phyloP scores from a whole-genome alignment of 108 stramenopile species.

The Nannochloropsis granulata region DNA sequence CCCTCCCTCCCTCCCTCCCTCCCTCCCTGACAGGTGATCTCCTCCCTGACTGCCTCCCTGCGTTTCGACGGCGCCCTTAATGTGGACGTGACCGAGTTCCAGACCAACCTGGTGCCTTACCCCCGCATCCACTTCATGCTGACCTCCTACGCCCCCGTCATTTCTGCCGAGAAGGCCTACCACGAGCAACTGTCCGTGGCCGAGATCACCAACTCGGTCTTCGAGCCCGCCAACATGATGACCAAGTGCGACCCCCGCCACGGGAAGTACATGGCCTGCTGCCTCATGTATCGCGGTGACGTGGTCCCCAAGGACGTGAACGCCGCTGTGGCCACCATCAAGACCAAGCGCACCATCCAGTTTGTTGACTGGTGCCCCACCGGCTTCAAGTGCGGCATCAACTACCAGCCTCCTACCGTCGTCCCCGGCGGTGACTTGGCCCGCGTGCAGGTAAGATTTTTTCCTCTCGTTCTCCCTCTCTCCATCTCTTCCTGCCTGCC shows the following conservation, averaged over 20 bases:
- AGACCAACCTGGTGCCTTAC: slow-evolving; percentile 64
- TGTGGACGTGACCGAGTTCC: slow-evolving; percentile 61
- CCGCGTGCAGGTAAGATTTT: slow-evolving; percentile 50
- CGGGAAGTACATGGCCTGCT: slow-evolving; percentile 99
- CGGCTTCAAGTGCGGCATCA: slow-evolving; percentile 97
- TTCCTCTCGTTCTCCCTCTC: too few relatives aligned
- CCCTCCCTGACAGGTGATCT: slow-evolving; percentile 29
- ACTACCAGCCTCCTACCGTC: slow-evolving; percentile 88
- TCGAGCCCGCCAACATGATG: slow-evolving; percentile 53
- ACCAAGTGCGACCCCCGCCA: slow-evolving; percentile 62
- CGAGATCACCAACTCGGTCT: slow-evolving; percentile 57
- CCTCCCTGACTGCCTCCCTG: slow-evolving; percentile 55
- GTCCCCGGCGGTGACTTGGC: slow-evolving; percentile 54
- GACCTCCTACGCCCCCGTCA: slow-evolving; percentile 53
- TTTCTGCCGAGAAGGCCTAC: slow-evolving; percentile 60
- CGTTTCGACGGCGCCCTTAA: slow-evolving; percentile 60
- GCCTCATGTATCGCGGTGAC: slow-evolving; percentile 62
- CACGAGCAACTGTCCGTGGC: slow-evolving; percentile 56
- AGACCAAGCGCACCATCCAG: slow-evolving; percentile 63
- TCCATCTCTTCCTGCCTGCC: too few relatives aligned
- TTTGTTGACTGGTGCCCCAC: slow-evolving; percentile 67
- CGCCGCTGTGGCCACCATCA: slow-evolving; percentile 58
- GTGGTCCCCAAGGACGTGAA: slow-evolving; percentile 60
- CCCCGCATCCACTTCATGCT: slow-evolving; percentile 61
- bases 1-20: not conserved